phyloP scores from a whole-genome alignment of 495 filamentous ascomycete species.

The Aeminium ludgeri region DNA sequence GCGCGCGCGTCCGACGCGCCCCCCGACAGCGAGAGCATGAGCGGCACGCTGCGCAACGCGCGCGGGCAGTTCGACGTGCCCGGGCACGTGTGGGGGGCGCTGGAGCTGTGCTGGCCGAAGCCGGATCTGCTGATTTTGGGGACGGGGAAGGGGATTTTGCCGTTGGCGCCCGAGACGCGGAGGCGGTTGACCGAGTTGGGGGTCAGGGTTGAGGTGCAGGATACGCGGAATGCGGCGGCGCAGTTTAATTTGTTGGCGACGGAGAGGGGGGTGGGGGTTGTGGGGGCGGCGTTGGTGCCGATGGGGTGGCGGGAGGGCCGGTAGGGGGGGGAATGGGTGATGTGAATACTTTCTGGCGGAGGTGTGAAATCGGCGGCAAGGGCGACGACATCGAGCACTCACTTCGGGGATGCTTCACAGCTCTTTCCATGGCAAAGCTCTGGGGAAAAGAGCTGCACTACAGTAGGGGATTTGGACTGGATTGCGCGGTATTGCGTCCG shows the following conservation, averaged over 20 bases:
- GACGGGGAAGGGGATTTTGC: conserved; percentile 54
- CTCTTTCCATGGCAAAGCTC: too few relatives aligned
- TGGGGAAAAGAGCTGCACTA: too few relatives aligned
- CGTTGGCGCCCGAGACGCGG: conserved; percentile 59
- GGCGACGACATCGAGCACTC: too few relatives aligned
- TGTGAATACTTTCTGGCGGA: too few relatives aligned
- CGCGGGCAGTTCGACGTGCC: conserved; percentile 70
- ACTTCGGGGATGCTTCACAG: too few relatives aligned
- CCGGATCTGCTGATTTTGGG: conserved; percentile 86
- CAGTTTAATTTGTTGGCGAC: conserved; percentile 58
- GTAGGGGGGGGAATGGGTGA: background rate
- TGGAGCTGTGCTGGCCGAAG: conserved; percentile 73
- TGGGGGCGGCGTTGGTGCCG: conserved; percentile 80
- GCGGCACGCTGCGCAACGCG: conserved; percentile 39
- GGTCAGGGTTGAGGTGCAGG: conserved; percentile 72
- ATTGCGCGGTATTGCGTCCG: too few relatives aligned
- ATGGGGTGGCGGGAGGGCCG: conserved; percentile 43
- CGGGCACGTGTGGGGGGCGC: conserved; percentile 53
- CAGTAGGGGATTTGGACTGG: too few relatives aligned
- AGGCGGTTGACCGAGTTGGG: conserved; percentile 57
- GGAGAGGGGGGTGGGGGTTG: conserved; percentile 42
- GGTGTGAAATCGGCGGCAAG: too few relatives aligned
- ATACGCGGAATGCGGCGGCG: conserved; percentile 85
- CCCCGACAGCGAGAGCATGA: conserved; percentile 20
- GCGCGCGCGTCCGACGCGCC: conserved; percentile 15